Base-by-base conservation (phyloP, 1,139 yeast genomes). In the Pichia sp. region DNA sequence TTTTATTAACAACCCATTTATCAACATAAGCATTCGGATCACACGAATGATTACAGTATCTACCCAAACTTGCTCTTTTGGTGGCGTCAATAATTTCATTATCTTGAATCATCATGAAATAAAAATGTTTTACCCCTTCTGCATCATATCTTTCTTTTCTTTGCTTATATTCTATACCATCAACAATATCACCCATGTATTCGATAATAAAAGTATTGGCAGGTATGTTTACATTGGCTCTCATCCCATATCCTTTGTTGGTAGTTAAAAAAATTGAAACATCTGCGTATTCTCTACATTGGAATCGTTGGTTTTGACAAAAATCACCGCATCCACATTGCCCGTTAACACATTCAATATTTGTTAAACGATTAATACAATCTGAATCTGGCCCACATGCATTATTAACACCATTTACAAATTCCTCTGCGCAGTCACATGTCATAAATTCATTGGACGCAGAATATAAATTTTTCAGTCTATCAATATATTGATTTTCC, bases 71-170 rank as follows among this genome's bases (percentile, higher is more conserved):
- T 3, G 97, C 98, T 62, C 76, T 83, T 38, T 74, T 69, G 2
- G 97, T 89, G 36, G 98, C 98, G 63, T 91, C 98, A 45, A 91
- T 86, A 58, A 87, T 91, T 56, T 91, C 91, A 48, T 88, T 89
- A 56, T 80, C 84, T 54, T 87, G 94, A 49, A 91, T 73, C 96
- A 88, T 88, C 98, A 91, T 91, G 62, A 91, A 91, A 62, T 91
- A 91, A 55, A 91, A 91, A 63, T 91, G 98, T 60, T 76, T 78
- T 51, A 82, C 72, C n/a, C 81, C 77, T 50, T 73, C 72, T 27
- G 68, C 62, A 56, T 84, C 93, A 60, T 91, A 91, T 35, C 73
- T 75, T 40, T 75, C 67, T 80, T 83, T 84, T 48, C 96, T 72
- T 40, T 70, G 69, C 43, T 87, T 69, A 60, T 89, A 91, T 25